Conservation (phyloP, 1,139 yeast species). For the Pichia sp. region DNA sequence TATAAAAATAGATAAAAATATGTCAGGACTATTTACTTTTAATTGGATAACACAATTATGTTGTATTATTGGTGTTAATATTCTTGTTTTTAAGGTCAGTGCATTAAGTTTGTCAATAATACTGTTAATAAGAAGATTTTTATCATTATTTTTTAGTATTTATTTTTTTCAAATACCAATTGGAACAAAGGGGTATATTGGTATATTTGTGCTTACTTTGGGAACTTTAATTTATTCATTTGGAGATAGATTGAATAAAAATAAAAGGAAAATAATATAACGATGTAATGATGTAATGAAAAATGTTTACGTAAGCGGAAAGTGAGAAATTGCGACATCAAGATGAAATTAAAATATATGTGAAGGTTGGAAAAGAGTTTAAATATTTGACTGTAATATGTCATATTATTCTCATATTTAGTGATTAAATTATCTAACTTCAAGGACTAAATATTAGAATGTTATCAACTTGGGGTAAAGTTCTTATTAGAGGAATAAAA, state of each 20-base stretch:
- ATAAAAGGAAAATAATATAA: not conserved
- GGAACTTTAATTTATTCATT: slow-evolving; percentile 47
- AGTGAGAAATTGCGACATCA: too few species aligned
- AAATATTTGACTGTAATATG: too few species aligned
- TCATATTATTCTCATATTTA: too few species aligned
- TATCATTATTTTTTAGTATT: slow-evolving; percentile 51
- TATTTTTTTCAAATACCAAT: slow-evolving; percentile 42
- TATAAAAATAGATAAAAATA: slow-evolving; percentile 19
- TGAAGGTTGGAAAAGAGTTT: too few species aligned
- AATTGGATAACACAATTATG: slow-evolving; percentile 58
- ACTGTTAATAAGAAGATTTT: slow-evolving; percentile 53
- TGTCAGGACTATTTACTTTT: slow-evolving; percentile 29
- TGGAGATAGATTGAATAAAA: not conserved
- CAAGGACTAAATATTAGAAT: too few species aligned
- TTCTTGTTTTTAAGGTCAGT: slow-evolving; percentile 48
- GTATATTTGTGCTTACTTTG: slow-evolving; percentile 43
- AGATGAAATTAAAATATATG: too few species aligned
- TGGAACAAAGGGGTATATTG: slow-evolving; percentile 36
- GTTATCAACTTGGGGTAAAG: too few species aligned
- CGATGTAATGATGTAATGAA: not conserved
- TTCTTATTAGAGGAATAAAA: not conserved
- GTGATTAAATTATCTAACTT: too few species aligned
- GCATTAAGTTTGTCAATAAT: slow-evolving; percentile 61
- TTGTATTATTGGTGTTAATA: slow-evolving; percentile 65
- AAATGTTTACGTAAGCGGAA: not conserved